phyloP scores from a whole-genome alignment of 2,329 filamentous ascomycete species.

The Paecilomyces niveus region DNA sequence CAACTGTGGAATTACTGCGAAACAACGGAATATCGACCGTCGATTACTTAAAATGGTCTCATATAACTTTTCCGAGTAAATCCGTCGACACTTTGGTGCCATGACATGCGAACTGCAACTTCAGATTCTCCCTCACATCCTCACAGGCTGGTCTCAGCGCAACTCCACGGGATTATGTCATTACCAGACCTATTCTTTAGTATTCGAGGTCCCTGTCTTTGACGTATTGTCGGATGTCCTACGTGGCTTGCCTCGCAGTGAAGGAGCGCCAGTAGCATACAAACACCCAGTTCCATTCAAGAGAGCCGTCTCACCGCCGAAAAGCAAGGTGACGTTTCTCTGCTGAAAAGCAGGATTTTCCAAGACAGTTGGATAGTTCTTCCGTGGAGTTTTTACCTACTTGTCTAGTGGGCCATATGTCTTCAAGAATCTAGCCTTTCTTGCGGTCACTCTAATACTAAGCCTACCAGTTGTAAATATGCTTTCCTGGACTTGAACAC shows the following conservation, averaged over 20 bases:
- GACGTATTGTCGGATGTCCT: not conserved
- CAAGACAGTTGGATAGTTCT: not conserved
- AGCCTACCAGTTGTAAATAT: too few species aligned
- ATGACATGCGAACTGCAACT: too few species aligned
- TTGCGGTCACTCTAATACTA: too few species aligned
- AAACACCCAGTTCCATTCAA: not conserved
- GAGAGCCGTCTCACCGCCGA: not conserved
- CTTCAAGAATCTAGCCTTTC: not conserved
- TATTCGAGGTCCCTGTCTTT: not conserved
- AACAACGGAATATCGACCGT: not conserved
- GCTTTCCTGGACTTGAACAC: too few species aligned
- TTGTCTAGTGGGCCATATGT: not conserved
- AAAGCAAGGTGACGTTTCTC: not conserved
- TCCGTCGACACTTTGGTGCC: not conserved
- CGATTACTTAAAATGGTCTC: not conserved
- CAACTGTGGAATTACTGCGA: not conserved
- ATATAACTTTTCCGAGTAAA: not conserved
- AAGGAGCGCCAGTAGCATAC: not conserved
- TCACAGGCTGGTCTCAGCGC: too few species aligned
- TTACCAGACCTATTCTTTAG: not conserved
- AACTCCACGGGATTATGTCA: not conserved
- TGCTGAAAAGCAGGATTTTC: not conserved
- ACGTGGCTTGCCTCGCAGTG: not conserved
- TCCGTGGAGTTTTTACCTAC: not conserved
- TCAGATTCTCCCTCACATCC: too few species aligned